These are phyloP conservation scores for Excoecaria agallocha DNA, from an alignment of 345 rosid genomes.

Conservation along the genomic window DNA sequence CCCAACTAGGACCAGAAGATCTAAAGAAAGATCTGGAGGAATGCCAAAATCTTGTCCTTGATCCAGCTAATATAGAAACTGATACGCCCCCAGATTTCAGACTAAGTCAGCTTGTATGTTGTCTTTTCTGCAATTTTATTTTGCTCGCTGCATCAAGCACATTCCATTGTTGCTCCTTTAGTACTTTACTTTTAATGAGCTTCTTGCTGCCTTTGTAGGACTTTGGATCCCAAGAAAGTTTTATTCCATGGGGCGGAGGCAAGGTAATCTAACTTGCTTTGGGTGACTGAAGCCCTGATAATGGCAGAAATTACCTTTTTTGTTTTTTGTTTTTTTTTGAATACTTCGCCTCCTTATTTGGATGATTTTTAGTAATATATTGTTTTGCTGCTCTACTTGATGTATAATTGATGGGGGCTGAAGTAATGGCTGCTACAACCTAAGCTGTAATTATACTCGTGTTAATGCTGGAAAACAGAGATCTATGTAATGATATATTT, in stretches of 20 bases:
- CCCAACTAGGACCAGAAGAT: conserved; percentile 61
- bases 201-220: conserved; percentile 44
- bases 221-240: conserved; percentile 95
- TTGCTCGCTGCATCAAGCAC: neutral
- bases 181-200: neutral
- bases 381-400: conserved; percentile 7
- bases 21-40: conserved; percentile 86
- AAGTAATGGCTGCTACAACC: conserved; percentile 2
- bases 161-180: neutral
- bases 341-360: neutral
- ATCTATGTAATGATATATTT: neutral
- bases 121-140: neutral
- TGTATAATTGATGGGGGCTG: conserved; percentile 2
- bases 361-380: neutral
- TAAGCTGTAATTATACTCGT: neutral
- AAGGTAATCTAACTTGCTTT: conserved; percentile 29
- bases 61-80: conserved; percentile 73
- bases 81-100: conserved; percentile 94
- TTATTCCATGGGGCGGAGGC: conserved; percentile 68
- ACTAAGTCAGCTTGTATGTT: conserved; percentile 86
- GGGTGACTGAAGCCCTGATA: neutral
- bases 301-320: neutral
- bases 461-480: neutral
- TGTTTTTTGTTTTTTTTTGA: neutral
- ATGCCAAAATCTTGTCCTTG: conserved; percentile 67